Base-by-base conservation (phyloP, 768 basidiomycete genomes). In the Chalciporus piperatus region DNA sequence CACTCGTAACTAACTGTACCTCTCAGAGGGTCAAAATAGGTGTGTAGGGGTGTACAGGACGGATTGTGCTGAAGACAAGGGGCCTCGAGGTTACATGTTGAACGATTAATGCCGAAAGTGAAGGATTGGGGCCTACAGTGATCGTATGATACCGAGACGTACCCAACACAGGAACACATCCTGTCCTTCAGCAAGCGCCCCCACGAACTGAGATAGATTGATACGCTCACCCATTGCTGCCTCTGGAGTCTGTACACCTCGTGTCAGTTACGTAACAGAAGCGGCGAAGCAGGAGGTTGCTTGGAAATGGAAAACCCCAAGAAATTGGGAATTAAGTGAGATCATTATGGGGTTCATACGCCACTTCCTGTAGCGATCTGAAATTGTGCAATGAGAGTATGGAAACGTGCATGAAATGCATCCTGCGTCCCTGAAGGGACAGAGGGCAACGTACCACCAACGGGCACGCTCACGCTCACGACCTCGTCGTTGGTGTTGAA, bases 11-110 rank as follows among this genome's bases (percentile, higher is more conserved):
- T 9, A 35, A 28, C 13, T 64, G 53, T 61, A 74, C 85, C 87
- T 54, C 93, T 92, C 22, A 2, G 41, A 95, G 83, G 59, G 94
- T 87, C 47, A 91, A 60, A 50, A 96, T 88, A 0, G 92, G 93
- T 0, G 86, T 86, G n/a, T 65, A 63, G 0, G 85, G 78, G 65
- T 93, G 92, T 2, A 85, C 73, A 7, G 75, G 73, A 25, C 92
- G 83, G 51, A 96, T 76, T 2, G 89, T 85, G 49, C 85, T 71
- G 63, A 88, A 85, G 6, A n/a, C 82, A 14, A 76, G 59, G 6
- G 82, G 81, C 87, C 87, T 91, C 85, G 55, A 23, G 58, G 27
- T 27, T 58, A 59, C 35, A 52, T 52, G 41, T 65, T 55, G 16
- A n/a, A 2, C 6, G 41, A 33, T 17, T 2, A 6, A n/a, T 25